phyloP scores from a whole-genome alignment of 345 rosid genomes.

The Ricinus communis region DNA sequence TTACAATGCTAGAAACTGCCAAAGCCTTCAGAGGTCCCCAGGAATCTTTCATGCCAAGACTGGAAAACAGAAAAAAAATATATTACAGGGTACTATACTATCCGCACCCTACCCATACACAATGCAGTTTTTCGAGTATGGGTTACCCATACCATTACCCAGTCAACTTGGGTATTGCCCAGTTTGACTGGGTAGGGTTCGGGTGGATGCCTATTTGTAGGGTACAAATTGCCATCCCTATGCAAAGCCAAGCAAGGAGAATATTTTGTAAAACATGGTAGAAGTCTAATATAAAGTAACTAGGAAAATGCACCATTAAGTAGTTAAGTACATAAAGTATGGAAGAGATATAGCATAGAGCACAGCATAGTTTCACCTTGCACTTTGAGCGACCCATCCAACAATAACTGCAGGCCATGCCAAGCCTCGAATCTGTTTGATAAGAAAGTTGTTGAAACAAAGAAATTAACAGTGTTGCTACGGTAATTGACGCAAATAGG shows the following conservation, averaged over 20 bases:
- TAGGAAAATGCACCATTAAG: neutral
- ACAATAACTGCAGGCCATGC: constrained; percentile 93
- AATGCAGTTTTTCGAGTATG: neutral
- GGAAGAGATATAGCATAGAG: neutral
- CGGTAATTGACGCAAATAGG: neutral
- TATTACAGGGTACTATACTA: too few relatives aligned
- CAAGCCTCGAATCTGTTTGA: constrained; percentile 63
- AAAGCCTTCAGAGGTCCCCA: constrained; percentile 94
- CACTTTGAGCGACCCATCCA: constrained; percentile 96
- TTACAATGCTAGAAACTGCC: constrained; percentile 68
- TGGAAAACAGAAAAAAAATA: constrained; percentile 30
- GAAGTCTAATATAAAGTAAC: neutral
- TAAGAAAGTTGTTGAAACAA: neutral
- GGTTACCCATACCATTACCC: too few relatives aligned
- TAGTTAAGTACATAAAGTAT: neutral
- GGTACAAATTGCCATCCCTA: neutral
- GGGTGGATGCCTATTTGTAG: too few relatives aligned
- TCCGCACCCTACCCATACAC: too few relatives aligned
- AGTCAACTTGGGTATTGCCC: too few relatives aligned
- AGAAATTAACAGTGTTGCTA: neutral
- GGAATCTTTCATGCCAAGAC: constrained; percentile 99
- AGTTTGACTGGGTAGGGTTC: too few relatives aligned
- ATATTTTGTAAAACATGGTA: neutral
- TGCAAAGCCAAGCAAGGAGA: constrained; percentile 1
- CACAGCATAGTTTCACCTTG: constrained; percentile 53